Conservation (phyloP, 2,329 filamentous ascomycete genomes). For the Neonectria magnoliae region DNA sequence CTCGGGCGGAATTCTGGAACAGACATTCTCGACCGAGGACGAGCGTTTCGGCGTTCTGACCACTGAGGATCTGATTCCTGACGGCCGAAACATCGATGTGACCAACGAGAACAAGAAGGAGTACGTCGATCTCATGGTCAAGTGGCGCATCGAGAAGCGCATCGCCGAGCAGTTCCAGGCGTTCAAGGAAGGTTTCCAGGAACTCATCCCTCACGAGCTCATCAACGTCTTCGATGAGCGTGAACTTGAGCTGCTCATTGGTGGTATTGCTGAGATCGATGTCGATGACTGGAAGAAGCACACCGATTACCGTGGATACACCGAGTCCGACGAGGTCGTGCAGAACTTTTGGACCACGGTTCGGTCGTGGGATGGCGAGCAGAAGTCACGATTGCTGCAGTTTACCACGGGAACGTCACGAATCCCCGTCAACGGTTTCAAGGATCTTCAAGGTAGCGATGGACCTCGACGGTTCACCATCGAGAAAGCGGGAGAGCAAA, state of each 20-base stretch:
- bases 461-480: slow-evolving; percentile 96
- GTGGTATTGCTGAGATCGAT: slow-evolving; percentile 99
- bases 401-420: slow-evolving; percentile 97
- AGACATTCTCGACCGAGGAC: slow-evolving; percentile 97
- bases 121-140: slow-evolving; percentile 98
- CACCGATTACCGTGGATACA: slow-evolving; percentile 98
- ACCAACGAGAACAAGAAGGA: slow-evolving; percentile 99
- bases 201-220: slow-evolving; percentile 94
- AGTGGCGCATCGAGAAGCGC: slow-evolving; percentile 99
- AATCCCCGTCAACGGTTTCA: slow-evolving; percentile 99
- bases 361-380: slow-evolving; percentile 95
- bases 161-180: slow-evolving; percentile 98
- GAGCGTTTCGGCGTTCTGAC: slow-evolving; percentile 95
- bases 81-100: slow-evolving; percentile 91
- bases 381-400: slow-evolving; percentile 94
- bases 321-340: slow-evolving; percentile 95
- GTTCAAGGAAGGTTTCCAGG: slow-evolving; percentile 96
- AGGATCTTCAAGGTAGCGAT: slow-evolving; percentile 97
- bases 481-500: slow-evolving; percentile 93
- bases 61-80: slow-evolving; percentile 92
- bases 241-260: slow-evolving; percentile 94
- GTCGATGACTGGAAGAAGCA: slow-evolving; percentile 99
- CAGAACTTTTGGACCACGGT: slow-evolving; percentile 99
- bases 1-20: slow-evolving; percentile 87
- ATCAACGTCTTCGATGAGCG: slow-evolving; percentile 99